These are phyloP conservation scores for Thelonectria rubi DNA, from an alignment of 2,329 filamentous ascomycete species.

Conservation along the genomic window DNA sequence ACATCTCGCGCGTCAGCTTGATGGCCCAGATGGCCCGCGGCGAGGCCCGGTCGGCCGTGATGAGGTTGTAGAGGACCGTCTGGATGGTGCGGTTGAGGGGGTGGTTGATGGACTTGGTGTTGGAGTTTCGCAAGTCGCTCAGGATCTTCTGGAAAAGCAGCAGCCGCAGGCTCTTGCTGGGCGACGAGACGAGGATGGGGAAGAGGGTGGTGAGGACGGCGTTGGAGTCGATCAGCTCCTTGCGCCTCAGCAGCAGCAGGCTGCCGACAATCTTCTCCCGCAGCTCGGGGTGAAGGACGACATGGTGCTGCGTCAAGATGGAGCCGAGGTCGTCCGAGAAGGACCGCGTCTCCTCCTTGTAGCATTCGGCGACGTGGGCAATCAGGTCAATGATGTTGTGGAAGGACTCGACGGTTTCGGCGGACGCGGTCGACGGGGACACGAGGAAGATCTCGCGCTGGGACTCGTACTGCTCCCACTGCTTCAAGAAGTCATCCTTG, in stretches of 20 bases:
- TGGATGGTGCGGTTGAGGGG: conserved; percentile 93
- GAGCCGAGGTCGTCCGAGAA: conserved; percentile 85
- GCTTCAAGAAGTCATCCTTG: conserved; percentile 84
- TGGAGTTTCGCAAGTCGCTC: conserved; percentile 87
- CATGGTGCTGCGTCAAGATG: conserved; percentile 84
- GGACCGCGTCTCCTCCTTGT: conserved; percentile 78
- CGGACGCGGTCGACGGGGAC: conserved; percentile 79
- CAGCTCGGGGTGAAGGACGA: conserved; percentile 81
- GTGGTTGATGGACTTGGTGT: conserved; percentile 89
- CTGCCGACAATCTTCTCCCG: conserved; percentile 95
- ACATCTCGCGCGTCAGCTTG: conserved; percentile 92
- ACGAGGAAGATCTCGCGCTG: conserved; percentile 91
- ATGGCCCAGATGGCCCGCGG: conserved; percentile 94
- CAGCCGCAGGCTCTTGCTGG: conserved; percentile 86
- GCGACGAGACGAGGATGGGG: conserved; percentile 89
- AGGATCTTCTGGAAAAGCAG: conserved; percentile 90
- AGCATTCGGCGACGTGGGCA: conserved; percentile 92
- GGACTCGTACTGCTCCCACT: conserved; percentile 91
- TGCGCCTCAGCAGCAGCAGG: conserved; percentile 85
- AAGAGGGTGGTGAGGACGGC: conserved; percentile 90
- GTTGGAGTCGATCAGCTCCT: conserved; percentile 89
- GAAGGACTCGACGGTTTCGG: conserved; percentile 82
- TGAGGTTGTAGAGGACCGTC: conserved; percentile 89
- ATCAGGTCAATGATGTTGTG: conserved; percentile 94
- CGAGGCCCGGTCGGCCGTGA: conserved; percentile 85